Percentiles rank a stretch among this genome's conserved stretches.
Conservation (phyloP, 176 grass and related monocot species). For the Bothriochloa decipiens region DNA sequence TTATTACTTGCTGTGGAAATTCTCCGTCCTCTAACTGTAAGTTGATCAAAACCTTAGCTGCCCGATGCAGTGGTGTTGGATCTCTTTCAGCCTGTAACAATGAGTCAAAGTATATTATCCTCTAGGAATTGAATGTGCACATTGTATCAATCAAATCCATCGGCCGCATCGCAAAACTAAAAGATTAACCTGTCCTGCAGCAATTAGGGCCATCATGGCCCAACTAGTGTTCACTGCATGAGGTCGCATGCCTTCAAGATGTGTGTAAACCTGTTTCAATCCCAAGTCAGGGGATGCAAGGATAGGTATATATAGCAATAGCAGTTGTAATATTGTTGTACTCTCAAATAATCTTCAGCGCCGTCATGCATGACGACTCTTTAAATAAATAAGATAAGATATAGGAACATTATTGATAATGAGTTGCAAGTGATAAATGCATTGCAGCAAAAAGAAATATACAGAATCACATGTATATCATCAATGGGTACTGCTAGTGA, state of each 20-base stretch:
- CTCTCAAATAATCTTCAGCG: too few relatives aligned
- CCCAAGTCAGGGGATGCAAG: constrained; percentile 13
- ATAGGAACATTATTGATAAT: too few relatives aligned
- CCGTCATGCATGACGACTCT: too few relatives aligned
- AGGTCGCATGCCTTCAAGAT: constrained; percentile 63
- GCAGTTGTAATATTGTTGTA: too few relatives aligned
- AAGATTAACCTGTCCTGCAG: constrained; percentile 68
- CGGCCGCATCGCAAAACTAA: background rate
- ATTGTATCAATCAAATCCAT: background rate
- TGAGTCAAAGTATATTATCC: background rate
- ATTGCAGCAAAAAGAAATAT: too few relatives aligned
- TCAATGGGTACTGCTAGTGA: too few relatives aligned
- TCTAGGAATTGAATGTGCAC: background rate
- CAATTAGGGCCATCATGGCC: constrained; percentile 85
- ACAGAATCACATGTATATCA: too few relatives aligned
- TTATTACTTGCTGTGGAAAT: constrained; percentile 87
- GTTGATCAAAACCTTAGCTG: constrained; percentile 73
- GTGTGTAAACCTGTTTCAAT: constrained; percentile 76
- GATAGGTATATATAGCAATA: too few relatives aligned
- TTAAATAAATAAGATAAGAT: too few relatives aligned
- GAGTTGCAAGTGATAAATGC: too few relatives aligned
- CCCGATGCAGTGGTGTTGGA: constrained; percentile 64
- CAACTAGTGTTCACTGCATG: constrained; percentile 87
- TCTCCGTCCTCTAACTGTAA: constrained; percentile 77
- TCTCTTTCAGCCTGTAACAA: constrained; percentile 72